Base-by-base conservation (phyloP, 805 yeast genomes). In the Sugiyamaella valdiviana region DNA sequence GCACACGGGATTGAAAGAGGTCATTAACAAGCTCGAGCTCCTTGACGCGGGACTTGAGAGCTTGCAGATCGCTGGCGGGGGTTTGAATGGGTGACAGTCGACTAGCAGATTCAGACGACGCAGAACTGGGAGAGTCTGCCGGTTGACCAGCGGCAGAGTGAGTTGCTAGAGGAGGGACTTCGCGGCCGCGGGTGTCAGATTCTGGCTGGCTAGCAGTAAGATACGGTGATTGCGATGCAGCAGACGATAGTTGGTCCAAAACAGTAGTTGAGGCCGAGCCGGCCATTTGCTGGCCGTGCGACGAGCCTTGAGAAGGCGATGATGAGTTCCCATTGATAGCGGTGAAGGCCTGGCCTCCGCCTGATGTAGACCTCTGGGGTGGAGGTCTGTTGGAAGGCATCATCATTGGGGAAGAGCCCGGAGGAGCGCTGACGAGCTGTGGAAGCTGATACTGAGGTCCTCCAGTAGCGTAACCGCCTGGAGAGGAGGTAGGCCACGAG, bases 11-110 rank as follows among this genome's bases (percentile, higher is more conserved):
- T 57, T 87, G 78, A 69, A 88, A 85, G 48, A 91, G 69, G 63
- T 89, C 97, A 59, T 89, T 90, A 36, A 91, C 95, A 38, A 90
- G 72, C 64, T 91, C 97, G 52, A 91, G 74, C 64, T 91, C 98
- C n/a, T 84, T 78, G 22, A 90, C 85, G 50, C 95, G 73, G 0
- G 96, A 85, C 53, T 79, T 78, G 53, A 90, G 67, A 14, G 44
- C 39, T 36, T 19, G 35, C 15, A 32, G 17, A 9, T 41, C 44
- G 24, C 19, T 29, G 12, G 21, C 24, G 9, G 42, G 32, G 6
- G 24, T 36, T 43, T 19, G 35, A 32, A 15, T 20, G 15, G 36
- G 20, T 10, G 47, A 43, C n/a, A 47, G 23, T 12, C 51, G 50
- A 17, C 44, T n/a, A 4, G 46, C 43, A 51, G 41, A 2, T 51